Base-by-base conservation (phyloP, 192 early-diverging fungal species). In the Rhizophlyctis rosea region DNA sequence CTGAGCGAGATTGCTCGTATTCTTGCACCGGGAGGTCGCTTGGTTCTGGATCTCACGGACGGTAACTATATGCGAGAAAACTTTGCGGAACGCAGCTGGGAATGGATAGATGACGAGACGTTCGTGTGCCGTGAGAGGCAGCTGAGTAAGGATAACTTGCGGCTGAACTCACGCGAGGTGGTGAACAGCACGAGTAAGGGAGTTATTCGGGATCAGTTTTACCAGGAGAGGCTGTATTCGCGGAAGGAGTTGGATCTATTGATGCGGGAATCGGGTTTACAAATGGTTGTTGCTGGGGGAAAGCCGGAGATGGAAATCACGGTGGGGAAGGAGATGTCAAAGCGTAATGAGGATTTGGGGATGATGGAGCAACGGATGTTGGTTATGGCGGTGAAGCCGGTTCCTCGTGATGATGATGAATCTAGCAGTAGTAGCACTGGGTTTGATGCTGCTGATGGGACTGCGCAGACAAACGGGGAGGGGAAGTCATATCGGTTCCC, bases 131-230 rank as follows among this genome's bases (percentile, higher is more conserved):
- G 86, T 25, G 86, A 87, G 63, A 56, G 86, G 28, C 72, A 79
- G 68, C 60, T 87, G 50, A 73, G 70, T 54, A 70, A 64, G 34
- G 86, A 87, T 57, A 61, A 69, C 23, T 63, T 68, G 47, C 67
- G 84, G 34, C 72, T 87, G 35, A 65, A 65, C 62, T 77, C 75
- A 9, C 71, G 86, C 5, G 86, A 87, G 50, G 78, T 87, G 4
- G 73, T 86, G 29, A 78, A 76, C 3, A 34, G 50, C 5, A 76
- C 79, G 18, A 65, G 48, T 3, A 76, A 73, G 50, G 86, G 83
- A 1, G 83, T 87, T 32, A 65, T 87, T 16, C 59, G 86, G 28
- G 86, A 87, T 54, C 83, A 87, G 65, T 87, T 87, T 56, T 87
- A 87, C 58, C 81, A 77, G 24, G 83, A 84, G 54, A 61, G 85